A percentile compares a stretch with the other conserved stretches of the same genome.
Conservation (phyloP, 257 asterid species). For the Penstemon newberryi region DNA sequence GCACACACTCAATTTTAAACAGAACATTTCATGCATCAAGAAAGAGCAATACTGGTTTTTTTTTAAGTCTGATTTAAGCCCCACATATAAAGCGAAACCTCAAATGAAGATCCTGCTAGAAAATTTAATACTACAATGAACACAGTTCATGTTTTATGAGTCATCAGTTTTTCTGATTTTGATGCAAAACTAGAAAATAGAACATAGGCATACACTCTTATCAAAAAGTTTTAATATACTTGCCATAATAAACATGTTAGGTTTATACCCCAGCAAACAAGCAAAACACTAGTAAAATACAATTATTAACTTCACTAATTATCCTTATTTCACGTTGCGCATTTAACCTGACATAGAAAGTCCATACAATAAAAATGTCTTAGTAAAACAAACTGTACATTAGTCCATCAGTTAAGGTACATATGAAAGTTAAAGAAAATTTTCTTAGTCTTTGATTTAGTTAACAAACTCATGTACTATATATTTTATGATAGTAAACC, state of each 20-base stretch:
- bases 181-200: not conserved
- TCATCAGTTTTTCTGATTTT: not conserved
- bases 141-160: slow-evolving; percentile 2
- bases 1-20: not conserved
- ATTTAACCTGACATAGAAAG: not conserved
- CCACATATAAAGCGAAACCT: not conserved
- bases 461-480: no score
- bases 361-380: not conserved
- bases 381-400: no score
- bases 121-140: slow-evolving; percentile 1
- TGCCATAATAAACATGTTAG: slow-evolving; percentile 1
- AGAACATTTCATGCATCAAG: not conserved
- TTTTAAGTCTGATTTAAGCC: not conserved
- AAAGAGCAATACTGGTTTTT: no score
- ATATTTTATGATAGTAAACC: no score
- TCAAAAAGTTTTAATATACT: not conserved
- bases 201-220: not conserved
- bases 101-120: not conserved
- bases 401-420: no score
- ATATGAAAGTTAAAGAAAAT: no score
- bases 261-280: not conserved
- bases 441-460: no score
- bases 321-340: not conserved
- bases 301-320: not conserved
- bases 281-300: slow-evolving; percentile 1